These are phyloP conservation scores for Leccinum aurantiacum DNA, from an alignment of 768 basidiomycete species.

Conservation along the genomic window DNA sequence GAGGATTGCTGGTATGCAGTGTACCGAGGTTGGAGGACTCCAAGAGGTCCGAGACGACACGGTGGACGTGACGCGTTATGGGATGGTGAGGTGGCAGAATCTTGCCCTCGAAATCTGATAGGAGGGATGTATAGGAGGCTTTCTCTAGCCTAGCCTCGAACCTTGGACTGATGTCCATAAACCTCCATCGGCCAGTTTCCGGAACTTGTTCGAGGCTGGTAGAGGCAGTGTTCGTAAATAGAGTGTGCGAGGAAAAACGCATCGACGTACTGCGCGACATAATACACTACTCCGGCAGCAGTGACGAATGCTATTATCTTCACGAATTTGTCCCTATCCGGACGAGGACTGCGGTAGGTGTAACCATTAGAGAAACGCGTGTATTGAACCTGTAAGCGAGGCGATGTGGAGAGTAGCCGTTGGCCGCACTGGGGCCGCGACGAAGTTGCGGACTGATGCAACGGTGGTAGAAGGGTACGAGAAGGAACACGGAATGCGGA, in stretches of 20 bases:
- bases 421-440: conserved; percentile 1
- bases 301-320: conserved; percentile 21
- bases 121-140: conserved; percentile 40
- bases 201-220: conserved; percentile 78
- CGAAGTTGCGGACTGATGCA: not conserved
- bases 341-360: conserved; percentile 5
- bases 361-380: conserved; percentile 25
- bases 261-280: conserved; percentile 30
- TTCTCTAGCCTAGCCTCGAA: conserved; percentile 57
- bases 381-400: conserved; percentile 25
- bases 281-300: conserved; percentile 26
- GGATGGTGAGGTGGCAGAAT: conserved; percentile 71
- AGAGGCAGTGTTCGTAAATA: not conserved
- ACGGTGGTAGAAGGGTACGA: not conserved
- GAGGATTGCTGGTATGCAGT: conserved; percentile 32
- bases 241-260: not conserved
- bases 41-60: conserved; percentile 68
- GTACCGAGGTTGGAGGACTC: conserved; percentile 70
- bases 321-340: conserved; percentile 7
- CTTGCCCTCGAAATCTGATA: conserved; percentile 49
- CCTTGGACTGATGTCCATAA: conserved; percentile 72
- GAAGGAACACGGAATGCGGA: not conserved
- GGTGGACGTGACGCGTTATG: conserved; percentile 62
- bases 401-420: conserved; percentile 23
- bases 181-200: conserved; percentile 85